Evolutionary conservation across 805 yeast genomes (phyloP), one percentile per base, ranked within the genome.

Genomic region (Kuraishia molischiana): DNA sequence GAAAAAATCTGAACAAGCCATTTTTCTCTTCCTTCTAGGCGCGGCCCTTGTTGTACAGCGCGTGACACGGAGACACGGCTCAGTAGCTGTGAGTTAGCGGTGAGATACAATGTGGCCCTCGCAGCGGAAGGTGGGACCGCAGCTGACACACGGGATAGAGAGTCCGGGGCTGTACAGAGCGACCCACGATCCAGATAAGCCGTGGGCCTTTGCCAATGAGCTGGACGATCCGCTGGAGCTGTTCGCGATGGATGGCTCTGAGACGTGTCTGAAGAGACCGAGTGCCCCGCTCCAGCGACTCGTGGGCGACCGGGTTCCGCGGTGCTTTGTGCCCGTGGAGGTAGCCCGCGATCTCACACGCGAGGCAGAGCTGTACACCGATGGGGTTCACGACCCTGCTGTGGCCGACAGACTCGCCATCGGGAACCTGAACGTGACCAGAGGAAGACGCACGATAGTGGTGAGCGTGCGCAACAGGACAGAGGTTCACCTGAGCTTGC

Each of bases 131-230:
- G 44, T 53, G 29, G 71, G 71, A 4, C 54, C 55, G 4, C 64
- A 61, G 42, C 50, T 69, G 29, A 52, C 67, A 3, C 65, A 64
- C 45, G 76, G 76, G 1, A 61, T 65, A 6, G 57, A 52, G 29
- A 75, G 75, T 1, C 41, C 53, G 5, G 53, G 49, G 10, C 26
- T 56, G 3, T 48, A 43, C 38, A 40, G 43, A 2, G 45, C 54
- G 2, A 21, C 36, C 14, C 24, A 42, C 3, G 33, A 43, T 11
- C 41, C 43, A 6, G 41, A 47, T 5, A 37, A 46, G 10, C 44
- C 44, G 1, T 44, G 58, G 46, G 41, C 42, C 20, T 53, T 52
- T 46, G 54, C 66, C 2, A 44, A 57, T 32, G 39, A 44, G 19
- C 40, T 48, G 31, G 49, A 49, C 15, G 39, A 47, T 14, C 53